These are phyloP conservation scores for Fusarium musae DNA, from an alignment of 2,329 filamentous ascomycete genomes.

Conservation along the genomic window DNA sequence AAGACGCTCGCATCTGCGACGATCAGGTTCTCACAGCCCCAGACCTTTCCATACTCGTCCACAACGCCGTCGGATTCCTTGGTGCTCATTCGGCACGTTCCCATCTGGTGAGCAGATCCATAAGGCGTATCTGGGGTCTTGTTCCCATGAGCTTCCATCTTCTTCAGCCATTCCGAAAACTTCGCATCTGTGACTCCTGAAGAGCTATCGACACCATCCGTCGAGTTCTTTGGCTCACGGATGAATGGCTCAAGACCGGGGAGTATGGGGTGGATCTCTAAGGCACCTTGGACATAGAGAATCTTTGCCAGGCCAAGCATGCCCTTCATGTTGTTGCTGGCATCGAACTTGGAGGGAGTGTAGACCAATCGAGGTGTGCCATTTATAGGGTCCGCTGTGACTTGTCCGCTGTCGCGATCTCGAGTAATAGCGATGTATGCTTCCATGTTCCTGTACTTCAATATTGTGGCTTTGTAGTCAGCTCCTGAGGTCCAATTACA, in stretches of 20 bases:
- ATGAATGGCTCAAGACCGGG: background rate
- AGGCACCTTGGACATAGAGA: background rate
- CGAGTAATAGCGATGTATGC: background rate
- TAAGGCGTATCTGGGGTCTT: constrained; percentile 1
- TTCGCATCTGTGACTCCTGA: background rate
- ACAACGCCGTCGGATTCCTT: background rate
- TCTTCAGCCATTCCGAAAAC: background rate
- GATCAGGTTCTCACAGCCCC: background rate
- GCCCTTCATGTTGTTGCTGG: background rate
- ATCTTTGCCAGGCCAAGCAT: background rate
- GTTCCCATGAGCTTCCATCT: background rate
- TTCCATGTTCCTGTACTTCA: background rate
- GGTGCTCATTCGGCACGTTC: background rate
- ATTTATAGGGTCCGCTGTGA: background rate
- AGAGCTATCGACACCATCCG: background rate
- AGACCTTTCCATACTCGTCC: background rate
- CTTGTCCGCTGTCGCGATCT: background rate
- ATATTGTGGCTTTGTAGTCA: background rate
- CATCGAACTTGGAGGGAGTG: background rate
- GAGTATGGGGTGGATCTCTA: background rate
- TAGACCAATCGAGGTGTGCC: background rate
- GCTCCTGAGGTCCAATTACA: background rate
- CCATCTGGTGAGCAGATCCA: constrained; percentile 2
- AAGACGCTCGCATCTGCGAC: background rate
- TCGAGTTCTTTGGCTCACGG: background rate